Percentiles rank a stretch among this genome's conserved stretches.
Conservation (phyloP, 495 filamentous ascomycete genomes). For the Annulohypoxylon bovei region DNA sequence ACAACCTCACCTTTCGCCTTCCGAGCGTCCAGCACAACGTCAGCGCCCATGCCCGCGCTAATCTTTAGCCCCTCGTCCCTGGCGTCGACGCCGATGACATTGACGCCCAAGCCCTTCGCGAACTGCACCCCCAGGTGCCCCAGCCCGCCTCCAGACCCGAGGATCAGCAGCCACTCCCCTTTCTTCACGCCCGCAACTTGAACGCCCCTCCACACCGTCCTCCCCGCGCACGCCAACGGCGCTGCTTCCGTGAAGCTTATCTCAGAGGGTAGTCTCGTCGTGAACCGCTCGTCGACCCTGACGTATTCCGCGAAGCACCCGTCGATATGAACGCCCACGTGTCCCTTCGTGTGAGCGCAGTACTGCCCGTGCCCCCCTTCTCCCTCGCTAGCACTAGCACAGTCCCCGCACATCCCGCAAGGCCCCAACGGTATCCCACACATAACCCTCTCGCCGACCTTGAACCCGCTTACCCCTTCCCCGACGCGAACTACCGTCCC, state of each 20-base stretch:
- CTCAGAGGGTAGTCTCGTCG: constrained; percentile 56
- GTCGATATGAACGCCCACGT: constrained; percentile 57
- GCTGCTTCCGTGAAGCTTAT: constrained; percentile 62
- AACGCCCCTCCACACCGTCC: constrained; percentile 64
- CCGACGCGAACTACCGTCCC: constrained; percentile 65
- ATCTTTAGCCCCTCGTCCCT: constrained; percentile 63
- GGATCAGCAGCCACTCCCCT: constrained; percentile 62
- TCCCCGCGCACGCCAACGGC: constrained; percentile 66
- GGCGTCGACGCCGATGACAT: constrained; percentile 65
- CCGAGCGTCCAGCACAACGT: constrained; percentile 63
- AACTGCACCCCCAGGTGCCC: constrained; percentile 65
- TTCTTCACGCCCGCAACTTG: constrained; percentile 52
- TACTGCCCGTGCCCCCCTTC: constrained; percentile 57
- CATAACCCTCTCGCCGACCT: constrained; percentile 62
- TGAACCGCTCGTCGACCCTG: constrained; percentile 56
- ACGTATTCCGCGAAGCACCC: constrained; percentile 66
- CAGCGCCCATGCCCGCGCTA: constrained; percentile 55
- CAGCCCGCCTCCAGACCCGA: constrained; percentile 67
- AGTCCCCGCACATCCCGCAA: constrained; percentile 61
- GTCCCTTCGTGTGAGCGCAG: constrained; percentile 46
- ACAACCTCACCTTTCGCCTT: constrained; percentile 56
- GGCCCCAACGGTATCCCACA: constrained; percentile 56
- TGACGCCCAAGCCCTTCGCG: constrained; percentile 46
- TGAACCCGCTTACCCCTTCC: constrained; percentile 51
- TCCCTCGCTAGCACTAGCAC: constrained; percentile 42